These are phyloP conservation scores for Penicillium chermesinum DNA, from an alignment of 495 filamentous ascomycete genomes.

Conservation along the genomic window DNA sequence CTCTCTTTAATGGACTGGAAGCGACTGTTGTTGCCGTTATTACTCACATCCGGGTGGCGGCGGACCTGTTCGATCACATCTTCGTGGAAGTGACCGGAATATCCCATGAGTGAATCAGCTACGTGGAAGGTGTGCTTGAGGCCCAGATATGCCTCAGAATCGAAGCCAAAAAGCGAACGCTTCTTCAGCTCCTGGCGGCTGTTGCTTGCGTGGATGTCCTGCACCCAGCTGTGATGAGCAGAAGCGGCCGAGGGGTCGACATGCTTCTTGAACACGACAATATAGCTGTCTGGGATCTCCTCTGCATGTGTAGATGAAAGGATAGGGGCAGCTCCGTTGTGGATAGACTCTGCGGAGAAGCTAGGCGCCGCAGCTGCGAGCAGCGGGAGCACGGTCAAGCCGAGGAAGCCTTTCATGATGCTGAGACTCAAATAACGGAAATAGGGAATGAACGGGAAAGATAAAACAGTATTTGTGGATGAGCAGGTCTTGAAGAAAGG, in stretches of 20 bases:
- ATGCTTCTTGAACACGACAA: slow-evolving; percentile 97
- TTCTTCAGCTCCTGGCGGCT: slow-evolving; percentile 81
- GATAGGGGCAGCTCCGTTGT: slow-evolving; percentile 82
- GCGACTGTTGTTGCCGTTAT: not conserved
- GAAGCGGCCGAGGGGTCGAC: slow-evolving; percentile 60
- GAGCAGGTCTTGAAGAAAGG: slow-evolving; percentile 11
- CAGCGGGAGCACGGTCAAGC: slow-evolving; percentile 59
- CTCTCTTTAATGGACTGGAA: slow-evolving; percentile 2
- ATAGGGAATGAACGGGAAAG: slow-evolving; percentile 18
- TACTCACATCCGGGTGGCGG: slow-evolving; percentile 93
- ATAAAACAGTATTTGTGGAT: slow-evolving; percentile 16
- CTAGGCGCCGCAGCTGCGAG: slow-evolving; percentile 71
- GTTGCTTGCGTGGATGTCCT: slow-evolving; percentile 59
- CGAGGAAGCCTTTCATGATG: slow-evolving; percentile 70
- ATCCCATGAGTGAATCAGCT: slow-evolving; percentile 75
- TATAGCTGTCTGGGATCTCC: slow-evolving; percentile 86
- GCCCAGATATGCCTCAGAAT: slow-evolving; percentile 59
- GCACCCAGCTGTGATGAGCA: slow-evolving; percentile 87
- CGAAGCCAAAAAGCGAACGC: slow-evolving; percentile 72
- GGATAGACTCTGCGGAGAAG: slow-evolving; percentile 65
- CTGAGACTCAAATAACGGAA: slow-evolving; percentile 33
- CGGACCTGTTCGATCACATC: slow-evolving; percentile 88
- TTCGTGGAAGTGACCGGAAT: slow-evolving; percentile 95
- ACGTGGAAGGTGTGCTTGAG: slow-evolving; percentile 96
- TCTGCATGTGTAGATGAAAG: slow-evolving; percentile 72